Evolutionary conservation across 768 basidiomycete genomes (phyloP), one percentile per base, ranked within the genome.

Genomic region (Agaricus subrufescens): DNA sequence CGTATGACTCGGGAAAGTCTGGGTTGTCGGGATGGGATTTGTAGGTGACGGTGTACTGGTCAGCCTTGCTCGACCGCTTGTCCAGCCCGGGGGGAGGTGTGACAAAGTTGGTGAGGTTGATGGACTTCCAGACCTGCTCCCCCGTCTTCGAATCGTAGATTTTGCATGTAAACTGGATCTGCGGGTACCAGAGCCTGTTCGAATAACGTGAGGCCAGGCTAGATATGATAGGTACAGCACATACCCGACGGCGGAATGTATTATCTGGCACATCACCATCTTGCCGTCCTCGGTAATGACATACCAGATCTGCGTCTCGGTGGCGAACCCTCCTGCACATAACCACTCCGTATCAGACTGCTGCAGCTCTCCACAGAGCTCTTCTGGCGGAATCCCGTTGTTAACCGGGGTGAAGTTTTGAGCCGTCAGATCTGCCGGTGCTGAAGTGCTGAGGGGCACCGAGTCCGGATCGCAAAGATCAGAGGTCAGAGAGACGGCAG

Each of bases 101-200:
- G 52, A 80, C 77, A 65, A 94, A 94, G 69, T 91, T 89, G 65
- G 78, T 75, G 39, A 91, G 89, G 57, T 93, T 94, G 68, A 93
- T 67, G 27, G 91, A 93, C 69, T 89, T 91, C 95, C 95, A 99
- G 56, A 75, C 75, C 46, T 72, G 79, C 64, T 89, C 79, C 54
- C 84, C 82, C 19, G 86, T 91, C 59, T 80, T 78, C 4, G 93
- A 86, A 65, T 97, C 82, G 74, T 82, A 87, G 50, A 89, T 72
- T 72, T 94, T 96, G 84, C 86, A 94, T 3, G 86, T 90, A 70
- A 98, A 92, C 71, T 99, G 96, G 64, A 96, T 86, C 30, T 88
- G 91, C 3, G 97, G 94, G 66, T 90, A 95, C 85, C 95, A 94
- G 58, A 98, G 69, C 25, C 94, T 96, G 64, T 55, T 40, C 51